phyloP scores from a whole-genome alignment of 306 rosid species.

The Trifolium fragiferum region DNA sequence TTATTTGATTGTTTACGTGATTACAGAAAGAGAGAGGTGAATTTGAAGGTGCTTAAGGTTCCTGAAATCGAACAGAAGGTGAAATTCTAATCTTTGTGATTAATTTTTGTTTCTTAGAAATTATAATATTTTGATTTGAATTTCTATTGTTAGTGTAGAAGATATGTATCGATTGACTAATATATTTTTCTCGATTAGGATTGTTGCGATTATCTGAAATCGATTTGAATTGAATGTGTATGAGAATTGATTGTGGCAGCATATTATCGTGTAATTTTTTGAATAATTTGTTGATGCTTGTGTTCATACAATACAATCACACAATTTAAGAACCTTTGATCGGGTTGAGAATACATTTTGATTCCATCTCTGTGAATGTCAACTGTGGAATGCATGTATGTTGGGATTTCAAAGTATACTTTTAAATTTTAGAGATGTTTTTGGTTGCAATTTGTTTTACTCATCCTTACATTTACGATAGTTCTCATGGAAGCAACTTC shows the following conservation, averaged over 20 bases:
- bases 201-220: conserved; percentile 20
- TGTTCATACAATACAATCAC: not conserved
- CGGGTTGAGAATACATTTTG: not conserved
- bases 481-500: not conserved
- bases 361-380: conserved; percentile 1
- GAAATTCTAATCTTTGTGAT: conserved; percentile 8
- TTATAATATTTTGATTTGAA: conserved; percentile 29
- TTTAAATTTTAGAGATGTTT: not conserved
- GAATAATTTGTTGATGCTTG: conserved; percentile 3
- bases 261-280: not conserved
- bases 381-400: not conserved
- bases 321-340: conserved; percentile 23
- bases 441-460: conserved; percentile 7
- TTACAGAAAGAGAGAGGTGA: conserved; percentile 97
- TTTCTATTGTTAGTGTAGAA: not conserved
- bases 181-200: conserved; percentile 3
- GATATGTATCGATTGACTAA: not conserved
- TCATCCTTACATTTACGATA: too few species aligned
- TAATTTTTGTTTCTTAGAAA: conserved; percentile 15
- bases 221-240: conserved; percentile 8
- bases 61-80: conserved; percentile 99
- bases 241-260: conserved; percentile 15
- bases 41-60: conserved; percentile 96
- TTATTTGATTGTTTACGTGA: conserved; percentile 36
- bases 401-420: not conserved